Percentiles rank a stretch among this genome's conserved stretches.
These are phyloP conservation scores for Pichia cactophila DNA, from an alignment of 1,139 yeast species.

Conservation along the genomic window DNA sequence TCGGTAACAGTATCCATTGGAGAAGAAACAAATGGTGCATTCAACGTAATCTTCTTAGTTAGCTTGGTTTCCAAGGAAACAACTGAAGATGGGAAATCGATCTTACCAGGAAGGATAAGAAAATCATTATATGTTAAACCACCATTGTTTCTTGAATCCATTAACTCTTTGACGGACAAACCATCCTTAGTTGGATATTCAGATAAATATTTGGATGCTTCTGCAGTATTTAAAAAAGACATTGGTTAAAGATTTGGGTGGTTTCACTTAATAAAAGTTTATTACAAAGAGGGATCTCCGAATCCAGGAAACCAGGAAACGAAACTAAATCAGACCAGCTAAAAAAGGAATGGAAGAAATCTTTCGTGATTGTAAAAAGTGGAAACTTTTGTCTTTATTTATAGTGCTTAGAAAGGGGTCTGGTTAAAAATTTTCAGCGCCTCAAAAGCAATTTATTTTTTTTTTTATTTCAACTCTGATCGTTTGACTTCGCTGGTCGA, in stretches of 20 bases:
- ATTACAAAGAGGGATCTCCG: slow-evolving; percentile 1
- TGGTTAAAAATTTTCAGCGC: neutral
- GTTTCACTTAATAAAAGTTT: neutral
- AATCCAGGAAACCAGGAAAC: neutral
- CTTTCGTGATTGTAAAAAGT: neutral
- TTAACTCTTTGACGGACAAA: slow-evolving; percentile 69
- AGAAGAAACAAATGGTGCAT: slow-evolving; percentile 92
- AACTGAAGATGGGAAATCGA: slow-evolving; percentile 72
- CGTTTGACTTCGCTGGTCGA: neutral
- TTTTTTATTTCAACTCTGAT: too few species aligned
- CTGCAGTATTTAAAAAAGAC: slow-evolving; percentile 40
- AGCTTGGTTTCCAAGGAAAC: slow-evolving; percentile 78
- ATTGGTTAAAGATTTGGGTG: neutral
- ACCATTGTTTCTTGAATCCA: slow-evolving; percentile 87
- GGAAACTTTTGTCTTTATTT: neutral
- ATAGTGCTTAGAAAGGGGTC: neutral
- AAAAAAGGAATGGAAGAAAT: neutral
- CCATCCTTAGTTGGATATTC: slow-evolving; percentile 76
- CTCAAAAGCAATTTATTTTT: too few species aligned
- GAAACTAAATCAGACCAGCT: neutral
- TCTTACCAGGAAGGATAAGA: slow-evolving; percentile 90
- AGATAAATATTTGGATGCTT: slow-evolving; percentile 62
- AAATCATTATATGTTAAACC: slow-evolving; percentile 97
- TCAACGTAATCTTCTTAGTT: slow-evolving; percentile 85
- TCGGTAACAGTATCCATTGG: slow-evolving; percentile 99